Evolutionary conservation across 1,284 basidiomycete species (phyloP).

Genomic region (Quambalaria eucalypti): DNA sequence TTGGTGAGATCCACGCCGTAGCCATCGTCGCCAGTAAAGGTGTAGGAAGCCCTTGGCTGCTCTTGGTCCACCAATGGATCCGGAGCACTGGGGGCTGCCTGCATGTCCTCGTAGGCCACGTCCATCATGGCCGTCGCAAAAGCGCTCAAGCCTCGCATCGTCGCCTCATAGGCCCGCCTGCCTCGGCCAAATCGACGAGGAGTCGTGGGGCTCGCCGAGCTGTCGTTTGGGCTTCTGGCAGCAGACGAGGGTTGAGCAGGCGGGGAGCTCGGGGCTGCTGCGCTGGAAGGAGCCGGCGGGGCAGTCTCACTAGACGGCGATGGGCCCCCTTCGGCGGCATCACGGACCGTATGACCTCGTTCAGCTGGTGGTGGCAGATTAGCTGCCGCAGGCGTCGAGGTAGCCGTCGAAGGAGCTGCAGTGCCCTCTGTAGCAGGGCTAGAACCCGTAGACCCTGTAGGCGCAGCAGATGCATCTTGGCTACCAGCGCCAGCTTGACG

Average conservation of each 20-base stretch:
- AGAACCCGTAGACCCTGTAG: not conserved
- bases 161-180: constrained; percentile 18
- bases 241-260: too few species aligned
- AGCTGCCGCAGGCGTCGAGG: not conserved
- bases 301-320: not conserved
- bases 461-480: not conserved
- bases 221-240: too few species aligned
- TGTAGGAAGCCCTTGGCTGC: constrained; percentile 30
- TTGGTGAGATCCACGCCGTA: constrained; percentile 34
- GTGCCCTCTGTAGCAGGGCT: not conserved
- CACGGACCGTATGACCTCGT: not conserved
- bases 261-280: not conserved
- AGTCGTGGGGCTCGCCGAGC: not conserved
- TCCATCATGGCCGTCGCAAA: constrained; percentile 38
- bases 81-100: not conserved
- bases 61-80: not conserved
- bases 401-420: not conserved
- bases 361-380: too few species aligned
- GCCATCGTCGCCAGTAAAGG: constrained; percentile 39
- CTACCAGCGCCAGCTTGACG: not conserved
- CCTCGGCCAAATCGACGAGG: constrained; percentile 1
- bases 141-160: constrained; percentile 33
- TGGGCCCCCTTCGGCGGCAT: not conserved
- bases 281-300: too few species aligned
- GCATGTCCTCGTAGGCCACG: constrained; percentile 11